Conservation (phyloP, 331 rosid genomes). For the Acacia pycnantha region DNA sequence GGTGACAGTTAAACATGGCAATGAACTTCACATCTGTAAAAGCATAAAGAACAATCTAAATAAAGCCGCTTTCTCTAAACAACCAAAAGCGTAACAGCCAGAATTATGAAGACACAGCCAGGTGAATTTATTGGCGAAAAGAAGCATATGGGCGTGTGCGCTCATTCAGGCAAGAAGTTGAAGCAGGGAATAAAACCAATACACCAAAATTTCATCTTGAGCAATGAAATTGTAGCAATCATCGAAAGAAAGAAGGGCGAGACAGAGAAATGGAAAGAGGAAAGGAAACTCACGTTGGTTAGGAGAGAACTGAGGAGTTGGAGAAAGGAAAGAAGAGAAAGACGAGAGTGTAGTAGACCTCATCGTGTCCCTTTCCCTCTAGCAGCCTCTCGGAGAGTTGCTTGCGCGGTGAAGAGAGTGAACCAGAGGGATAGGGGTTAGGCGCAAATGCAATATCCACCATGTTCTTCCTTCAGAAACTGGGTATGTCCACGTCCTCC, state of each 20-base stretch:
- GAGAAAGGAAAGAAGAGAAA: not conserved
- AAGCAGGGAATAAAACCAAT: not conserved
- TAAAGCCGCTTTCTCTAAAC: not conserved
- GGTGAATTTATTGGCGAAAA: not conserved
- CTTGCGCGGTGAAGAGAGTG: not conserved
- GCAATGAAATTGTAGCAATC: not conserved
- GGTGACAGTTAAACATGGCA: not conserved
- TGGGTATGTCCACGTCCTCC: not conserved
- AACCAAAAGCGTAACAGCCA: not conserved
- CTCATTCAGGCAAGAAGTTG: not conserved
- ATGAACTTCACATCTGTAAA: not conserved
- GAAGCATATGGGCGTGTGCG: not conserved
- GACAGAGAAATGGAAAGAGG: not conserved
- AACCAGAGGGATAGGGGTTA: not conserved
- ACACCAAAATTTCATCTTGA: not conserved
- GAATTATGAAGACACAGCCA: not conserved
- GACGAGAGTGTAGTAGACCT: not conserved
- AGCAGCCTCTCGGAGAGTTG: no score
- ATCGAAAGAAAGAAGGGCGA: not conserved
- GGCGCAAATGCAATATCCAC: not conserved
- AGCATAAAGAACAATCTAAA: not conserved
- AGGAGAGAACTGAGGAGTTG: not conserved
- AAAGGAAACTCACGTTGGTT: constrained; percentile 3
- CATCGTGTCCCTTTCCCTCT: not conserved
- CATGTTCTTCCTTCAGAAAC: not conserved